Base-by-base conservation (phyloP, 129 eudicot species). In the Lactuca saligna region DNA sequence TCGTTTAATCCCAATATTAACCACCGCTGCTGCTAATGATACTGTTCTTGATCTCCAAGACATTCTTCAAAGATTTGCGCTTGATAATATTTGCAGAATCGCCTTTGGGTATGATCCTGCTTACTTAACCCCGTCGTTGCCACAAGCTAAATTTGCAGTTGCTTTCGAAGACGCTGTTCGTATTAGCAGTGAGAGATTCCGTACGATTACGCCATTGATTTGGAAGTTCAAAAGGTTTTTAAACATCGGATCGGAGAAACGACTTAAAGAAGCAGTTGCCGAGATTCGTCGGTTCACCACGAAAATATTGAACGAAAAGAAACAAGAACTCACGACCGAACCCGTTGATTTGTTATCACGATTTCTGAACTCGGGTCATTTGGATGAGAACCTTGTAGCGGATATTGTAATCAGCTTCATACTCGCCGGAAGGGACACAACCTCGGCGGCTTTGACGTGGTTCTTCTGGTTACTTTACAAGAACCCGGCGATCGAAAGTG, bases 21-120 rank as follows among this genome's bases (percentile, higher is more conserved):
- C 64, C 12, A 56, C 84, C 0, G 83, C 87, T 0, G 81, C 54
- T 3, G 61, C 61, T 1, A 35, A 58, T 16, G 54, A 68, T 0
- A 70, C 68, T 2, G 62, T 79, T 10, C 67, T 90, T 12, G 95
- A 90, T 75, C 48, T 90, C 7, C 97, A 90, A 56, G 89, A 87
- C 59, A 56, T 87, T 8, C 77, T 87, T 0, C 83, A 87, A 31
- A 61, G 97, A 13, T 87, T 66, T 32, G 48, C 69, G 7, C 69
- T 75, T 50, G 69, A 75, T 51, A 75, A 75, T 31, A 75, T 75
- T 10, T 75, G 69, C 7, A 59, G 14, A 37, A 75, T 75, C 4
- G 63, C 81, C 0, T 77, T 77, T 20, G 81, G 70, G 3, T 69
- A 69, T 6, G 76, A 77, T 44, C 76, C 69, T 6, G 46, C 29